Percentiles rank a stretch among this genome's conserved stretches.
Conservation (phyloP, 345 rosid genomes). For the Carallia brachiata region DNA sequence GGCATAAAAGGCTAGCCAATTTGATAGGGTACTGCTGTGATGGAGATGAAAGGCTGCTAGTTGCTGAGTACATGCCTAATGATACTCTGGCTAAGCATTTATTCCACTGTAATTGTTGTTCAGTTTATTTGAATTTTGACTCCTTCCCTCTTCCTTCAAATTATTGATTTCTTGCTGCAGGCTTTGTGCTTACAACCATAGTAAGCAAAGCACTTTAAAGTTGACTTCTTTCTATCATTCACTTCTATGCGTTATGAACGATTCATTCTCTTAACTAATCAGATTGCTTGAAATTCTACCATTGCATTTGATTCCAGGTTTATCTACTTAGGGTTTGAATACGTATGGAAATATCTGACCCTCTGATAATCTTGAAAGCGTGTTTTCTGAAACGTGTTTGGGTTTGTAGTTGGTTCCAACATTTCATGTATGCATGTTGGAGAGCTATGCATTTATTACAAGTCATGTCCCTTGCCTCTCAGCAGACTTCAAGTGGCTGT, state of each 20-base stretch:
- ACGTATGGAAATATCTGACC: no score
- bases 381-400: no score
- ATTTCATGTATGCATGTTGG: no score
- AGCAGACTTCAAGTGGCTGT: no score
- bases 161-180: background rate
- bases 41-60: slow-evolving; percentile 94
- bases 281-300: background rate
- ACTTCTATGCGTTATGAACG: background rate
- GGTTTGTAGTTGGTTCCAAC: no score
- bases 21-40: slow-evolving; percentile 97
- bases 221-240: background rate
- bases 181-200: background rate
- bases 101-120: slow-evolving; percentile 64
- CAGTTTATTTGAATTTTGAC: background rate
- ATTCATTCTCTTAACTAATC: background rate
- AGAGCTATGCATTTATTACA: no score
- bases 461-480: no score
- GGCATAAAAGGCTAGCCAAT: slow-evolving; percentile 80
- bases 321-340: background rate
- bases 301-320: background rate
- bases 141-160: background rate
- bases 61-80: slow-evolving; percentile 96
- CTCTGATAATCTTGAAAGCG: no score
- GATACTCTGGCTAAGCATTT: slow-evolving; percentile 97
- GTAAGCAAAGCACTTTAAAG: background rate